phyloP scores from a whole-genome alignment of 805 yeast genomes.

The Yamadazyma sp. region DNA sequence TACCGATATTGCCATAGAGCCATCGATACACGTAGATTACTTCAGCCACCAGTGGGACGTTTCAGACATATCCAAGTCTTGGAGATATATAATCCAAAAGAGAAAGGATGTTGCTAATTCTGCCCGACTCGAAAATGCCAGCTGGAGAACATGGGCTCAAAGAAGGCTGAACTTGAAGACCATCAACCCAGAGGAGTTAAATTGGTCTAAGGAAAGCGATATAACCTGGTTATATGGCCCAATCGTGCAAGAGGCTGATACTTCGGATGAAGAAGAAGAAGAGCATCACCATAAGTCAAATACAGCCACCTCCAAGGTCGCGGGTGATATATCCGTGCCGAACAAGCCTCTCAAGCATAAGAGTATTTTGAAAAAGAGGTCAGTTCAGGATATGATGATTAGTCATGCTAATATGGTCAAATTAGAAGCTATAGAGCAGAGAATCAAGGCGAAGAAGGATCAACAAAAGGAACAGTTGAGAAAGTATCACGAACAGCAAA shows the following conservation, averaged over 20 bases:
- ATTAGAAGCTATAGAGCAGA: conserved; percentile 39
- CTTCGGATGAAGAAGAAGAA: conserved; percentile 22
- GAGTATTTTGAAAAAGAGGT: conserved; percentile 85
- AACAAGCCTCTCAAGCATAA: conserved; percentile 35
- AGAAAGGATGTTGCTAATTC: conserved; percentile 76
- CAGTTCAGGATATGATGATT: conserved; percentile 79
- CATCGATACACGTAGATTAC: conserved; percentile 91
- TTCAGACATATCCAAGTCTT: conserved; percentile 85
- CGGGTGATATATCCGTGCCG: conserved; percentile 46
- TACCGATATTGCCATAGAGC: conserved; percentile 73
- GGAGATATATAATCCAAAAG: conserved; percentile 87
- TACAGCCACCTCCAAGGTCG: conserved; percentile 44
- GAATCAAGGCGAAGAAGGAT: conserved; percentile 32
- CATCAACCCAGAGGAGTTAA: conserved; percentile 85
- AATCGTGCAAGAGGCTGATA: conserved; percentile 47
- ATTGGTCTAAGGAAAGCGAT: conserved; percentile 96
- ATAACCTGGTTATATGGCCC: conserved; percentile 99
- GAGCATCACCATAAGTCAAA: conserved; percentile 17
- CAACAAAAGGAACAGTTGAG: conserved; percentile 20
- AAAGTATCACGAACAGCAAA: conserved; percentile 8
- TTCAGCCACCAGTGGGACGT: conserved; percentile 96
- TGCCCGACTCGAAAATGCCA: conserved; percentile 52
- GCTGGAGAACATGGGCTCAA: conserved; percentile 97
- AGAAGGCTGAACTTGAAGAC: conserved; percentile 65
- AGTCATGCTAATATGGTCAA: conserved; percentile 52